Base-by-base conservation (phyloP, 2,329 filamentous ascomycete genomes). In the Paecilomyces sp. region DNA sequence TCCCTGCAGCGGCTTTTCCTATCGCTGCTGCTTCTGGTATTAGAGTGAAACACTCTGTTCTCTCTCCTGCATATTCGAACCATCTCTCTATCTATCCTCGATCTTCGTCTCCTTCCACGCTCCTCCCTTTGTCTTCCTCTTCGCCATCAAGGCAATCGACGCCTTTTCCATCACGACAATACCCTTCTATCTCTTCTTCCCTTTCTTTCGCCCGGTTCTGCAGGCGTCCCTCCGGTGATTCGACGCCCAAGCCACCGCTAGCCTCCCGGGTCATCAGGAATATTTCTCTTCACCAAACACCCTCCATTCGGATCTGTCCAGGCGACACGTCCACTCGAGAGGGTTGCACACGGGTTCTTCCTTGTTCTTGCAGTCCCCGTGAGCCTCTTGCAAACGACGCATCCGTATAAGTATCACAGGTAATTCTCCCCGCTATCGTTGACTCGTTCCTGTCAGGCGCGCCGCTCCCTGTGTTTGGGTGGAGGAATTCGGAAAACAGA, bases 301-400 rank as follows among this genome's bases (percentile, higher is more conserved):
- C 64, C 50, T 57, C 58, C 33, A 54, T 59, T 57, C 47, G 58
- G 63, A 57, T 66, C 61, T 60, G 64, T 66, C 66, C 66, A 64
- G 66, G 65, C 61, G 66, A 67, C 65, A 65, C 51, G 51, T 30
- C 50, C 50, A 22, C 18, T 18, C 22, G 7, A 52, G 24, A 11
- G 6, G 11, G 15, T 15, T 24, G 50, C 13, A 24, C 51, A 53
- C 51, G 22, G 9, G 13, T 25, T 22, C 25, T 53, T 13, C 22
- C 22, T 53, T 25, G 12, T 53, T 9, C 8, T 53, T 30, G 8
- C 22, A 12, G 51, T 25, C 25, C 22, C 22, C 51, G 22, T 25
- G 51, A 11, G 25, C 22, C 25, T n/a, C 22, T 25, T 18, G 13
- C 51, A 25, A 30, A 53, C 51, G 51, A 53, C 51, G 18, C 51